phyloP scores from a whole-genome alignment of 495 filamentous ascomycete species.

The Usnea hakonensis region DNA sequence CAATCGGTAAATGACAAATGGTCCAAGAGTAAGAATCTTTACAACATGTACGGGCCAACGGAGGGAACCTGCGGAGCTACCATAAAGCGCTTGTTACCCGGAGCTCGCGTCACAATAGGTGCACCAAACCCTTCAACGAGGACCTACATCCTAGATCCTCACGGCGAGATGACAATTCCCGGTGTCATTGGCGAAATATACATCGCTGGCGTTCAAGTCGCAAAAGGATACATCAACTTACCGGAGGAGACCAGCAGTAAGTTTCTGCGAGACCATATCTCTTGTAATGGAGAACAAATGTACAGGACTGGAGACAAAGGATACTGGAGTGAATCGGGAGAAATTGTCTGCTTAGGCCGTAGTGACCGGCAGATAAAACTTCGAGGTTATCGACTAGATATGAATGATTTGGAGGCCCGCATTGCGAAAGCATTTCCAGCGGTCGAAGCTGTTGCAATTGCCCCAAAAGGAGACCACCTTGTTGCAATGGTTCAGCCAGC shows the following conservation, averaged over 20 bases:
- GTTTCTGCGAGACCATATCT: conserved; percentile 20
- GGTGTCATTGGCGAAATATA: conserved; percentile 33
- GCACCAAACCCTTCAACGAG: not conserved
- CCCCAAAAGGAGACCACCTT: conserved; percentile 19
- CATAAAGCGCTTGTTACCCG: conserved; percentile 6
- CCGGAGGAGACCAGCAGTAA: conserved; percentile 16
- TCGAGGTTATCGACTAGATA: conserved; percentile 29
- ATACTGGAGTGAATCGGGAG: conserved; percentile 25
- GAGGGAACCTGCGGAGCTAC: conserved; percentile 31
- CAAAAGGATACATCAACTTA: conserved; percentile 30
- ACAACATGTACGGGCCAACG: conserved; percentile 36
- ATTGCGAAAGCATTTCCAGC: conserved; percentile 9
- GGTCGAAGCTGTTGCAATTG: conserved; percentile 12
- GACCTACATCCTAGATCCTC: not conserved
- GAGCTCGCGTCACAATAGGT: not conserved
- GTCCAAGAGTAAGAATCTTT: conserved; percentile 21
- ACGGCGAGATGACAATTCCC: not conserved
- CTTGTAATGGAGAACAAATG: conserved; percentile 23
- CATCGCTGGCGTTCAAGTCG: conserved; percentile 32
- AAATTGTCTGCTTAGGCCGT: conserved; percentile 29
- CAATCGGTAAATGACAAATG: conserved; percentile 21
- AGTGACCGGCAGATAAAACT: conserved; percentile 35
- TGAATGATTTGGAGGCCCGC: conserved; percentile 29
- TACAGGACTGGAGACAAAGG: conserved; percentile 32
- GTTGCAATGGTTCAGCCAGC: conserved; percentile 25